Base-by-base conservation (phyloP, 2,329 filamentous ascomycete species). In the Cercospora canescens region DNA sequence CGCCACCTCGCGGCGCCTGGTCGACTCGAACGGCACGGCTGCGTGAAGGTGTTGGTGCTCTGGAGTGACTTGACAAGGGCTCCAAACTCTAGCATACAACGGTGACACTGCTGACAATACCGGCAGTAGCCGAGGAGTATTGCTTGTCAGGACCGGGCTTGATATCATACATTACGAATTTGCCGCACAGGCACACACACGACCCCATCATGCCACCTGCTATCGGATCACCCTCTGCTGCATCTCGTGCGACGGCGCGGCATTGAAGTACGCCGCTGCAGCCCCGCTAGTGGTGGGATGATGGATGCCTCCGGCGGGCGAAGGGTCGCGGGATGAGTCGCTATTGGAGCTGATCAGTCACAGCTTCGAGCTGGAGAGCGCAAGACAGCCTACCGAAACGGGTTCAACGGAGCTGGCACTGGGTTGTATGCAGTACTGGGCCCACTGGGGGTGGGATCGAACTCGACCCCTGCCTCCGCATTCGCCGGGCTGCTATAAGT, bases 341-440 rank as follows among this genome's bases (percentile, higher is more conserved):
- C 68, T 67, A 52, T 52, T 37, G 28, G 21, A 37, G 32, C 28
- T 32, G 28, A 56, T 68, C 64, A 68, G 64, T 64, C 55, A 58
- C 32, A 45, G 48, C 24, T 45, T 37, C 24, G 48, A 35, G 45
- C 45, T 32, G 41, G 11, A 52, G 55, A 37, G n/a, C 32, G 37
- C 50, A 48, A 16, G n/a, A 45, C 35, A 56, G 60, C 64, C 28
- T 54, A 71, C 68, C 69, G 69, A 60, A 70, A 70, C 62, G 67
- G 67, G 66, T 64, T 65, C 26, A 56, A 50, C 63, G 69, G 65
- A 69, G 65, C 55, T 35, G 60, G 60, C 55, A 59, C 65, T 63
- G 69, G 63, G 63, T 69, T 68, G 66, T 71, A 69, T 62, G 69
- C 69, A 37, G 65, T 68, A 59, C 66, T 9, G 55, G 58, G 37